Evolutionary conservation across 73 alveolate genomes (phyloP).

Genomic region (Blepharisma japonicum): DNA sequence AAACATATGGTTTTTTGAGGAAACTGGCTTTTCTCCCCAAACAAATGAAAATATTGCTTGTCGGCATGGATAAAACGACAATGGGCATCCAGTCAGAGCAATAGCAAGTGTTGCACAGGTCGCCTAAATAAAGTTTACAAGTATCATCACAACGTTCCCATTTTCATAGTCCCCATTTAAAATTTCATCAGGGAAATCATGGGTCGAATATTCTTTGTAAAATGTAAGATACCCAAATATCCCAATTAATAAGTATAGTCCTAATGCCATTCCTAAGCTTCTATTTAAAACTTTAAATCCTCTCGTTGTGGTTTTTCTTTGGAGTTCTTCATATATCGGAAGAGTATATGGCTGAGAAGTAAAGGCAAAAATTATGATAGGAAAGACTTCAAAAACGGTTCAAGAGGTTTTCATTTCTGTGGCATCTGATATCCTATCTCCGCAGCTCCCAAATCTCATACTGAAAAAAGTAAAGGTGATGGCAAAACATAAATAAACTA

Average conservation of each 20-base stretch:
- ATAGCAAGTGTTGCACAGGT: neutral
- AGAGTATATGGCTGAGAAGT: constrained; percentile 64
- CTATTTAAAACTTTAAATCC: constrained; percentile 44
- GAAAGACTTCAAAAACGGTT: constrained; percentile 48
- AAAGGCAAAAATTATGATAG: constrained; percentile 53
- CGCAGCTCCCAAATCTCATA: neutral
- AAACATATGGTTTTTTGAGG: neutral
- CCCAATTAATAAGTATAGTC: constrained; percentile 48
- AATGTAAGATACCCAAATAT: constrained; percentile 58
- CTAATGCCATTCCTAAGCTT: constrained; percentile 45
- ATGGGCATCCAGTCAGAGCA: constrained; percentile 1
- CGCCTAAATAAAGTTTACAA: constrained; percentile 28
- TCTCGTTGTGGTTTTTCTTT: constrained; percentile 37
- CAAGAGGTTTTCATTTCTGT: constrained; percentile 21
- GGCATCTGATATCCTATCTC: neutral
- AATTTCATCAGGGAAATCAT: constrained; percentile 7
- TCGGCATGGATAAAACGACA: constrained; percentile 20
- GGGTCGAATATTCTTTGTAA: constrained; percentile 18
- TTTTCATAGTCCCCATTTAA: constrained; percentile 3
- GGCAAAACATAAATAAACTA: constrained; percentile 3
- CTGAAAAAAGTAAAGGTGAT: neutral
- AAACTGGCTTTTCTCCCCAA: neutral
- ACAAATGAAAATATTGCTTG: constrained; percentile 10
- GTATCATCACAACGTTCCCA: constrained; percentile 12
- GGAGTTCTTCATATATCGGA: constrained; percentile 58